Base-by-base conservation (phyloP, 805 yeast species). In the Candida vartiovaarae region DNA sequence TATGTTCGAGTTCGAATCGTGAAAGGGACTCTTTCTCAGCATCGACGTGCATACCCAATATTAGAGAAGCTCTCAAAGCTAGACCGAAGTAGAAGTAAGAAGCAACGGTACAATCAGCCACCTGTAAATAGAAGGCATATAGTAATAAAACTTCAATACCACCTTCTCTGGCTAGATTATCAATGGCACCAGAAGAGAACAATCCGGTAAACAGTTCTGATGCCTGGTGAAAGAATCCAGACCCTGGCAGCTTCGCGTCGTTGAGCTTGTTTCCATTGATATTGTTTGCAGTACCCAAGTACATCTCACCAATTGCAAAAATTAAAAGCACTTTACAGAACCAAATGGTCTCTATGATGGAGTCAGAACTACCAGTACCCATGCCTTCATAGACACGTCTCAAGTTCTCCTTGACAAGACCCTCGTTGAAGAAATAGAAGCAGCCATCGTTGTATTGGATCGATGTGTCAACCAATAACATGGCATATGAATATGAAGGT, bases 261-360 rank as follows among this genome's bases (percentile, higher is more conserved):
- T 54, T 51, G n/a, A 55, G 46, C 45, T 62, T 53, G 20, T 52
- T 54, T 3, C 82, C 78, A 54, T 80, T 81, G 24, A 72, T 66
- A 49, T 75, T 77, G 41, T 84, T 81, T 9, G 84, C 82, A 1
- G 88, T 82, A 1, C 91, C 91, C 32, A 84, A 61, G 54, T 84
- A 84, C 86, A 84, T 83, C 58, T 84, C 95, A 15, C 95, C 93
- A 39, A 79, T 74, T 4, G 91, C 87, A 60, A 84, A 84, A 25
- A 84, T 81, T 41, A 84, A 62, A 24, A 84, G 57, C 5, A 83
- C 74, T 59, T 84, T 84, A 64, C 91, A 83, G 54, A 82, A 82
- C 88, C 90, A 84, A 38, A 84, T 82, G 1, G 89, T 80, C 58
- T 84, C 88, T 42, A 82, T 66, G 28, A 82, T 76, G 5, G 84